phyloP scores from a whole-genome alignment of 495 filamentous ascomycete species.

The Recurvomyces mirabilis region DNA sequence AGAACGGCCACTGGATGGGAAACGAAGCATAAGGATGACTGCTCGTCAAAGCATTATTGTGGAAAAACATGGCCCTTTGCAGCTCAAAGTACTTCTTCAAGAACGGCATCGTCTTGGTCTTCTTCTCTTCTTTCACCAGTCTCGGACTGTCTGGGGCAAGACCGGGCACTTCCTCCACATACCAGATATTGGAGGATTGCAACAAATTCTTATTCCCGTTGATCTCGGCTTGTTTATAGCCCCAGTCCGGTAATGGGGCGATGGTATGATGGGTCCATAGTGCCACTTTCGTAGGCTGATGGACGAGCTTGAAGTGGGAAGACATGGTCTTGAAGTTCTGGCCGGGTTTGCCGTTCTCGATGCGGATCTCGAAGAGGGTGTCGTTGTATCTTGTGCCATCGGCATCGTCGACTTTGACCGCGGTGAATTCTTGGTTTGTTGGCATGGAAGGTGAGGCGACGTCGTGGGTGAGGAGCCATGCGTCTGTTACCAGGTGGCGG shows the following conservation, averaged over 20 bases:
- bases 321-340: slow-evolving; percentile 83
- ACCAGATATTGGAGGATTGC: slow-evolving; percentile 89
- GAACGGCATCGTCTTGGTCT: slow-evolving; percentile 78
- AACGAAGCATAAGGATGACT: slow-evolving; percentile 91
- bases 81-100: slow-evolving; percentile 91
- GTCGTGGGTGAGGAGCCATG: slow-evolving; percentile 86
- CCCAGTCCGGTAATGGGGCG: slow-evolving; percentile 83
- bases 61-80: slow-evolving; percentile 96
- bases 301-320: slow-evolving; percentile 87
- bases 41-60: slow-evolving; percentile 95
- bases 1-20: slow-evolving; percentile 96
- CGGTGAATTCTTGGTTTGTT: slow-evolving; percentile 97
- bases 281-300: slow-evolving; percentile 84
- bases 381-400: slow-evolving; percentile 74
- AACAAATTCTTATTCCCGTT: slow-evolving; percentile 96
- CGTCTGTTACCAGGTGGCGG: slow-evolving; percentile 76
- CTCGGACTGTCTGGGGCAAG: slow-evolving; percentile 58
- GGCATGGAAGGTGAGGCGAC: slow-evolving; percentile 96
- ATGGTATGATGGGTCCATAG: slow-evolving; percentile 91
- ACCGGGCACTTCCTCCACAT: slow-evolving; percentile 78
- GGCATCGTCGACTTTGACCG: slow-evolving; percentile 59
- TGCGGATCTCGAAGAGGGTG: slow-evolving; percentile 82
- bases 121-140: slow-evolving; percentile 54
- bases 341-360: slow-evolving; percentile 72
- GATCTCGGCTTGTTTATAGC: slow-evolving; percentile 92